These are phyloP conservation scores for Ogataea salicorniae DNA, from an alignment of 805 yeast genomes.

Conservation along the genomic window DNA sequence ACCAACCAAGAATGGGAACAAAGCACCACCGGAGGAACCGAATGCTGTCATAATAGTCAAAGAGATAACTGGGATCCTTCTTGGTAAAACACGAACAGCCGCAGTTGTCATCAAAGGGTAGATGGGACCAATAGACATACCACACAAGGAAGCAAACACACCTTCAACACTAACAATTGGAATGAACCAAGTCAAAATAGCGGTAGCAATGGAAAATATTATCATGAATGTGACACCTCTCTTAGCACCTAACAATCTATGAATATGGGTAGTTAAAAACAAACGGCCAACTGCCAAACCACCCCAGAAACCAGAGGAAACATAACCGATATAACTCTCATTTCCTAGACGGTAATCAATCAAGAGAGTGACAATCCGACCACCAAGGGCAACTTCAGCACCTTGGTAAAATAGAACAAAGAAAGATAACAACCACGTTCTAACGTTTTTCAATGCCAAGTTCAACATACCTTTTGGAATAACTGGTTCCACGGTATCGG, in stretches of 20 bases:
- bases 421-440: conserved; percentile 45
- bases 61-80: conserved; percentile 46
- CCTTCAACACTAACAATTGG: conserved; percentile 42
- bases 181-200: conserved; percentile 44
- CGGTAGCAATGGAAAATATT: conserved; percentile 32
- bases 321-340: conserved; percentile 47
- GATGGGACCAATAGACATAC: conserved; percentile 62
- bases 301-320: conserved; percentile 67
- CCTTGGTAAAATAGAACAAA: conserved; percentile 64
- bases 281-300: conserved; percentile 66
- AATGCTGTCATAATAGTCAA: conserved; percentile 49
- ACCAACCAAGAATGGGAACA: conserved; percentile 50
- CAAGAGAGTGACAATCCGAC: conserved; percentile 66
- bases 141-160: conserved; percentile 43
- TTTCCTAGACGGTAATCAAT: conserved; percentile 48
- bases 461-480: conserved; percentile 28
- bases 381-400: conserved; percentile 62
- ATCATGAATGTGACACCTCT: conserved; percentile 36
- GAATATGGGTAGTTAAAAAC: conserved; percentile 37
- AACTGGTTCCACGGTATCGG: conserved; percentile 15
- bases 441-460: conserved; percentile 35
- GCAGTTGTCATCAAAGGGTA: conserved; percentile 49
- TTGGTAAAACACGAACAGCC: conserved; percentile 40
- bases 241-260: conserved; percentile 38
- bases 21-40: conserved; percentile 55